Evolutionary conservation across 805 yeast genomes (phyloP).

Genomic region (Kuraishia hungarica): DNA sequence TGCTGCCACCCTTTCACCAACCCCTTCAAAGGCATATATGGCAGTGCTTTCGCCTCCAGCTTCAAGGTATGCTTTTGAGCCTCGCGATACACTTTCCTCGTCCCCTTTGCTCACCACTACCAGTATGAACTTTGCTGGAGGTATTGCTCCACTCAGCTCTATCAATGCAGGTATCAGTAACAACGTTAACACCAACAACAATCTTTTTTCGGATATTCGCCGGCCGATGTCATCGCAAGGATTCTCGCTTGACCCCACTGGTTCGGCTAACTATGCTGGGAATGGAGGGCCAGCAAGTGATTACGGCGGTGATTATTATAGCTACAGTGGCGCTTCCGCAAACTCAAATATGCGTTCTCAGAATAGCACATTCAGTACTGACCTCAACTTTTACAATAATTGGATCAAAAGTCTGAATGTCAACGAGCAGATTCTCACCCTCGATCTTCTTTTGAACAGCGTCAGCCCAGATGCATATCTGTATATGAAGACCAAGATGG

Average conservation of each 20-base stretch:
- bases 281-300: not conserved
- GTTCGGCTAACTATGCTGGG: not conserved
- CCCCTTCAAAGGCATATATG: slow-evolving; percentile 62
- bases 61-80: slow-evolving; percentile 20
- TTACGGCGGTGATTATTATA: not conserved
- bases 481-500: slow-evolving; percentile 31
- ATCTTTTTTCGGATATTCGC: not conserved
- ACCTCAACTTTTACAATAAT: slow-evolving; percentile 33
- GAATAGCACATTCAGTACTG: slow-evolving; percentile 27
- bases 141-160: not conserved
- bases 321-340: not conserved
- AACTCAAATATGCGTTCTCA: not conserved
- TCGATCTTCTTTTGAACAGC: slow-evolving; percentile 37
- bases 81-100: slow-evolving; percentile 9
- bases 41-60: slow-evolving; percentile 47
- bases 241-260: not conserved
- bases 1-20: slow-evolving; percentile 30
- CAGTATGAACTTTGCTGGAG: not conserved
- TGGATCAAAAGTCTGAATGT: slow-evolving; percentile 39
- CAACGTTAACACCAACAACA: not conserved
- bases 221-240: not conserved
- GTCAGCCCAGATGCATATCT: slow-evolving; percentile 36
- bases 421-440: slow-evolving; percentile 36
- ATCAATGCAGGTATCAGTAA: not conserved
- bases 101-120: slow-evolving; percentile 16